Evolutionary conservation across 1,284 basidiomycete genomes (phyloP), one percentile per base, ranked within the genome.

Genomic region (Cutaneotrichosporon spelunceum): DNA sequence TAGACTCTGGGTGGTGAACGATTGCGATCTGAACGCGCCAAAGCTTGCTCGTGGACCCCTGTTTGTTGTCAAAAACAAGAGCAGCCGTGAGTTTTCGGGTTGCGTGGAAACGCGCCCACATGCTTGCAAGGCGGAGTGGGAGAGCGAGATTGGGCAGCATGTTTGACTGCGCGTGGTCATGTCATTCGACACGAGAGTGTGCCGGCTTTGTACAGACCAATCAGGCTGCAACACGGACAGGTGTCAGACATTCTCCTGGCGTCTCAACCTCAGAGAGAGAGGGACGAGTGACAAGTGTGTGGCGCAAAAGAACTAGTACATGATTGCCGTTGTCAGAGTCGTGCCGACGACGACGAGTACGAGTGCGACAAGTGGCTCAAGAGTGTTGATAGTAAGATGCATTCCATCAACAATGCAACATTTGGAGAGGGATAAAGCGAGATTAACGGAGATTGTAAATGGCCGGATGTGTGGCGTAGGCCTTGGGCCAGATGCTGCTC

Each of bases 391-490:
- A 13, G 9, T 11, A 10, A 21, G 21, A 47, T 47, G 23, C 23
- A 47, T 26, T 47, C 23, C 45, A 11, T 26, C 4, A 26, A 47
- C 6, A 30, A n/a, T n/a, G n/a, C n/a, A n/a, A n/a, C n/a, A n/a
- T n/a, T 10, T 26, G 45, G 1, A 27, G 45, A 48, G 23, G 11
- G 3, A 26, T 21, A 26, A 9, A 16, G 26, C n/a, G 11, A 19
- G 45, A 27, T 48, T 19, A 30, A 26, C 48, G 48, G 48, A 30
- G 27, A 50, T 50, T 50, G 48, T 50, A 30, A 50, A 50, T 50
- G 26, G 48, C 48, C 48, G 48, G 26, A n/a, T 19, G 48, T 50
- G 48, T 50, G 48, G 48, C 48, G 27, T 29, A 42, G 39, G 39
- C 39, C 39, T n/a, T n/a, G n/a, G n/a, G n/a, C n/a, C n/a, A n/a